Conservation (phyloP, 805 yeast genomes). For the Ascoidea tarda region DNA sequence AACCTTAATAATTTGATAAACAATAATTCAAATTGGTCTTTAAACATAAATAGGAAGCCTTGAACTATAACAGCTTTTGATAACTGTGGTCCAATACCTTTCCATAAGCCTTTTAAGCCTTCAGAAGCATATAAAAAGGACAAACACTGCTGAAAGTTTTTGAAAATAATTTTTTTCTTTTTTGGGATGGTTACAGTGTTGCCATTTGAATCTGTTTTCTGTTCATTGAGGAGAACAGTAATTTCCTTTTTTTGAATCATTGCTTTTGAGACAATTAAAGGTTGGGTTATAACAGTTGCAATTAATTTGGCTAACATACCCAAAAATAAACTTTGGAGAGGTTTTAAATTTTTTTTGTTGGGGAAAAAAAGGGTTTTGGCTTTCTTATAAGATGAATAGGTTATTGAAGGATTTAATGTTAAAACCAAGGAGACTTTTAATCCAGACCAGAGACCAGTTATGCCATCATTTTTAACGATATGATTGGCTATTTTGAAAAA, state of each 20-base stretch:
- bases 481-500: slow-evolving; percentile 31
- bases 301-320: slow-evolving; percentile 74
- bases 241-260: slow-evolving; percentile 42
- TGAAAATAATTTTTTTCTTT: slow-evolving; percentile 27
- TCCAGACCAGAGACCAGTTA: slow-evolving; percentile 71
- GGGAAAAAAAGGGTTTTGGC: slow-evolving; percentile 34
- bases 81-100: slow-evolving; percentile 70
- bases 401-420: slow-evolving; percentile 74
- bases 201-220: slow-evolving; percentile 11
- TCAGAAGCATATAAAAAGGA: slow-evolving; percentile 46
- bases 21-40: slow-evolving; percentile 38
- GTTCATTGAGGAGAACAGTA: slow-evolving; percentile 12
- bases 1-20: slow-evolving; percentile 4
- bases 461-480: slow-evolving; percentile 48
- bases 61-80: slow-evolving; percentile 74
- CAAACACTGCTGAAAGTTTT: slow-evolving; percentile 50
- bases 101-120: slow-evolving; percentile 54
- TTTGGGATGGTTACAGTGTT: slow-evolving; percentile 17
- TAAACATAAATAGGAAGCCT: slow-evolving; percentile 71
- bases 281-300: slow-evolving; percentile 75
- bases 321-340: slow-evolving; percentile 50
- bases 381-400: slow-evolving; percentile 70
- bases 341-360: slow-evolving; percentile 27
- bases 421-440: slow-evolving; percentile 66
- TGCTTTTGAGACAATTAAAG: slow-evolving; percentile 73